Conservation (phyloP, 768 basidiomycete species). For the Candolleomyces efflorescens region DNA sequence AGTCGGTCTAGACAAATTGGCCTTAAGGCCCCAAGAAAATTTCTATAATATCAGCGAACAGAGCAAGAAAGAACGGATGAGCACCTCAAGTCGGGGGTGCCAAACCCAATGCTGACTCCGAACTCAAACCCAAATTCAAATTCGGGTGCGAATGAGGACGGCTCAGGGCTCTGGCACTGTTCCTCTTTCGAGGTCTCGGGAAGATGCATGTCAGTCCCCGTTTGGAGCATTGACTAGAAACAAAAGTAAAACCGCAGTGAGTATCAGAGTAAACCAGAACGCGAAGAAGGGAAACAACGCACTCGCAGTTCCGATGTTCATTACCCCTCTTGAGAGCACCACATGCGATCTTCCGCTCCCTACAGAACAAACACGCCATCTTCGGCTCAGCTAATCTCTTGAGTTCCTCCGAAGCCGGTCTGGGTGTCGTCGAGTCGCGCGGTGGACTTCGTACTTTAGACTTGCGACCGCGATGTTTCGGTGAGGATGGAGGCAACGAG, state of each 20-base stretch:
- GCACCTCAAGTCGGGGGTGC: too few species aligned
- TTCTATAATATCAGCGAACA: too few species aligned
- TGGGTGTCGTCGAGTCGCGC: background rate
- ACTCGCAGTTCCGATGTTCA: background rate
- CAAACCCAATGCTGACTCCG: too few species aligned
- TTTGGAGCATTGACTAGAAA: background rate
- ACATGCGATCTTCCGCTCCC: conserved; percentile 13
- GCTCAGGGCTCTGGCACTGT: too few species aligned
- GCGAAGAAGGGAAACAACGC: background rate
- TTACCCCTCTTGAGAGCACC: background rate
- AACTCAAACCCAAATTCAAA: too few species aligned
- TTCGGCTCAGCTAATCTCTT: background rate
- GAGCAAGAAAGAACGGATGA: too few species aligned
- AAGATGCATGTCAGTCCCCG: background rate
- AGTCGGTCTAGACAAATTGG: too few species aligned
- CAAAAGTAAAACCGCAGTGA: background rate
- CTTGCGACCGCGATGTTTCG: too few species aligned
- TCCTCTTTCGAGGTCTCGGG: background rate
- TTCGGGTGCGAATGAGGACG: too few species aligned
- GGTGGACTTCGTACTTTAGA: too few species aligned
- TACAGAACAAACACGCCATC: conserved; percentile 11
- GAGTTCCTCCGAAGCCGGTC: background rate
- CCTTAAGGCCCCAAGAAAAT: too few species aligned
- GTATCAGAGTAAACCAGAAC: background rate
- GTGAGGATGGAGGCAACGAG: too few species aligned